Evolutionary conservation across 805 yeast genomes (phyloP).

Genomic region (Yamadazyma olivae): DNA sequence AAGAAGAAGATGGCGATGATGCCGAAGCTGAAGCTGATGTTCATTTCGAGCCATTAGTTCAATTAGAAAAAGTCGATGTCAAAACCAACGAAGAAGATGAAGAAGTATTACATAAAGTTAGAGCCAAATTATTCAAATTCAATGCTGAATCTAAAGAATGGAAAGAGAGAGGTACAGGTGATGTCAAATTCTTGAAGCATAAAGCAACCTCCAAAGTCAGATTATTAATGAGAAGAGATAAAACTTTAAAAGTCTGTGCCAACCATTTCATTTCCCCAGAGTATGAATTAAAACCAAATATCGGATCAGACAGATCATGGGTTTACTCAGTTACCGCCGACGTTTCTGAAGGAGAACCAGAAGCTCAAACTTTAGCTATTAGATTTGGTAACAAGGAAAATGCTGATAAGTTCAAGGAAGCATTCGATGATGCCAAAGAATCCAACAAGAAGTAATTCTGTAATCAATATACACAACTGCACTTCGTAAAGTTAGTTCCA

Average conservation of each 20-base stretch:
- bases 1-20: slow-evolving; percentile 47
- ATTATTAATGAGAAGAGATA: slow-evolving; percentile 97
- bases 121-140: slow-evolving; percentile 94
- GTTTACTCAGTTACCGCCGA: slow-evolving; percentile 94
- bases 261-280: slow-evolving; percentile 87
- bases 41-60: slow-evolving; percentile 94
- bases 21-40: slow-evolving; percentile 71
- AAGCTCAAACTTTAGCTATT: slow-evolving; percentile 94
- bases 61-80: slow-evolving; percentile 92
- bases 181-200: slow-evolving; percentile 92
- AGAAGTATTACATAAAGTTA: slow-evolving; percentile 53
- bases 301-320: slow-evolving; percentile 98
- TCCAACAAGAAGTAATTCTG: slow-evolving; percentile 14
- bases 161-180: slow-evolving; percentile 99
- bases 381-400: slow-evolving; percentile 90
- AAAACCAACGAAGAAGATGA: slow-evolving; percentile 60
- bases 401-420: slow-evolving; percentile 93
- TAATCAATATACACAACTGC: not conserved
- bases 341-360: slow-evolving; percentile 92
- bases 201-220: slow-evolving; percentile 79
- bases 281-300: slow-evolving; percentile 82
- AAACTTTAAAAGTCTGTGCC: slow-evolving; percentile 96
- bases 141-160: slow-evolving; percentile 84
- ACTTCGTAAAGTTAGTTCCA: too few species aligned
- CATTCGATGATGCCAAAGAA: slow-evolving; percentile 81